Evolutionary conservation across 2,329 filamentous ascomycete species (phyloP), one percentile per base, ranked within the genome.

Genomic region (Magnaporthiopsis incrustans): DNA sequence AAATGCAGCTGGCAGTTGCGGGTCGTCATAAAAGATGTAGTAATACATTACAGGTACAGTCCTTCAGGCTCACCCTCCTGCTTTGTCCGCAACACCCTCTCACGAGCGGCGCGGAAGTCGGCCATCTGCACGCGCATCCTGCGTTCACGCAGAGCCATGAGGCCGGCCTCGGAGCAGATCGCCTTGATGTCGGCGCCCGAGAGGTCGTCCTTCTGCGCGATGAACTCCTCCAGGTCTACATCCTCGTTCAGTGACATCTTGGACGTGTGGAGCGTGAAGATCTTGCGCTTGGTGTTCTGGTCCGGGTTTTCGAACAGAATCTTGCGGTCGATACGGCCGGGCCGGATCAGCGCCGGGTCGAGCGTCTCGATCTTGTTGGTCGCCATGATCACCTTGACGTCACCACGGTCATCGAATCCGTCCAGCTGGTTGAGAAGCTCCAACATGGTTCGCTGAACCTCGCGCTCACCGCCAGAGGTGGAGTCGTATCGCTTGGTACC

Each of bases 281-380:
- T 99, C 88, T 99, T 99, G 82, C 94, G 85, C 79, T 89, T 89
- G 65, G 95, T 99, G 78, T 94, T 93, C 82, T 97, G 89, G 77
- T 87, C 81, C 59, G 79, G 81, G 72, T 88, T 84, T 75, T 86
- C 84, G 73, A 88, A 91, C 67, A 89, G 78, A 67, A 99, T 99
- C 85, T 99, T 99, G 71, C 95, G 89, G 77, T 99, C 95, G 76
- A 99, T 99, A 84, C 95, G 93, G 68, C 95, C 95, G 59, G 95
- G 95, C 69, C 95, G 89, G 74, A 99, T 99, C 70, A 99, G 83
- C 25, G 95, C 95, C 64, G 95, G 95, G 73, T 99, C 96, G 33
- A 99, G 84, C 4, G 92, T 96, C 70, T 99, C 96, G 70, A 99
- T 99, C 86, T 99, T 99, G 87, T 99, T 99, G 69, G 95, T 99